Base-by-base conservation (phyloP, 2,329 filamentous ascomycete species). In the Aspergillus pseudoviridinutans region DNA sequence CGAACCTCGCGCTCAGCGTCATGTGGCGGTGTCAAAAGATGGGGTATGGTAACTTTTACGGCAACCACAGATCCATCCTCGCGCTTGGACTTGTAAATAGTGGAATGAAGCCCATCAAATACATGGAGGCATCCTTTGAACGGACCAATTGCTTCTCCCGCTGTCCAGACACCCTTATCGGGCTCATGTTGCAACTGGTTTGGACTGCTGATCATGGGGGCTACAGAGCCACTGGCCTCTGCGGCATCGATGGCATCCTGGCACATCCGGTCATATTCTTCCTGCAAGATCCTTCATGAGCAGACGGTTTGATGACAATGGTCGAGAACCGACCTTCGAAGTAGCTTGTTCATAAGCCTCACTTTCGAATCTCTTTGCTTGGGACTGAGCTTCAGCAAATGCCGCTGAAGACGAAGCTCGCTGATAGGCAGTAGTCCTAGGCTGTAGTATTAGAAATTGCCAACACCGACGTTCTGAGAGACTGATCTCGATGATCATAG, bases 41-140 rank as follows among this genome's bases (percentile, higher is more conserved):
- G 87, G 32, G 90, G 87, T 28, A 85, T 86, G 38, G 94, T 96
- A 58, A 97, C 86, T 71, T 99, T 99, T 51, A 99, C 79, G 1
- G 93, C 94, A 5, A 88, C 80, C 10, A 84, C 63, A 62, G 70
- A 63, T 59, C 76, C 71, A 32, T 73, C 67, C 3, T 74, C 68
- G n/a, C 66, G 63, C 35, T 79, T 76, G 44, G 86, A 86, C 65
- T 87, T 87, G 77, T 92, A 97, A 52, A 99, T 86, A 55, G 87
- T 85, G 20, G 93, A 94, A 60, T 91, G 94, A 12, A 93, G 79
- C 22, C 94, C 94, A 61, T 85, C 81, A 57, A 76, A 78, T 66
- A 83, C 78, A 71, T 84, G 83, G 22, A 79, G 71, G 50, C 83
- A 85, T 61, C 82, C 80, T 47, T 74, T 74, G 68, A 86, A 88